Conservation (phyloP, 108 stramenopile genomes). For the Pseudonitzschia pungens region DNA sequence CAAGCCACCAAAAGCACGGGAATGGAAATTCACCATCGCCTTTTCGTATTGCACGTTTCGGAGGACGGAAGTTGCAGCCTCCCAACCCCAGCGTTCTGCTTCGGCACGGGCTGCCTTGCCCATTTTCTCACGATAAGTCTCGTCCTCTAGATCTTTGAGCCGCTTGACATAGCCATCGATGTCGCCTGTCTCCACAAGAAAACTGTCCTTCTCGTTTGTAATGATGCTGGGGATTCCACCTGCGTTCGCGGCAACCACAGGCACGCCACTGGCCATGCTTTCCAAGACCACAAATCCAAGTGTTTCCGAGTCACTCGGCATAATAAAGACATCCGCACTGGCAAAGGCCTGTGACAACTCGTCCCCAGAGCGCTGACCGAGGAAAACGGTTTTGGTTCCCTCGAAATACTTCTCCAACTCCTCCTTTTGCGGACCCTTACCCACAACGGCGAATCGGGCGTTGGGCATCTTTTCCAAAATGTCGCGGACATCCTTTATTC, state of each 20-base stretch:
- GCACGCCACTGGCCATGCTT: constrained; percentile 89
- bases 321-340: constrained; percentile 85
- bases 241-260: constrained; percentile 79
- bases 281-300: constrained; percentile 91
- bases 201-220: constrained; percentile 69
- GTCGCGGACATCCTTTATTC: constrained; percentile 77
- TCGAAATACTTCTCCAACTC: constrained; percentile 65
- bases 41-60: constrained; percentile 87
- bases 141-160: constrained; percentile 54
- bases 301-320: constrained; percentile 89
- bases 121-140: constrained; percentile 53
- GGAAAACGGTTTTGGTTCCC: constrained; percentile 77
- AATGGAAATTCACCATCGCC: constrained; percentile 81
- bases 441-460: constrained; percentile 67
- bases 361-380: constrained; percentile 69
- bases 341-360: constrained; percentile 79
- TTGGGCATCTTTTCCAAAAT: constrained; percentile 78
- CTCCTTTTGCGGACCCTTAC: constrained; percentile 68
- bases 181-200: constrained; percentile 61
- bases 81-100: constrained; percentile 89
- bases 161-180: constrained; percentile 56
- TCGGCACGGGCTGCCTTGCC: constrained; percentile 73
- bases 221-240: constrained; percentile 83
- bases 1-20: constrained; percentile 79
- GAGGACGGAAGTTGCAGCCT: constrained; percentile 83